Evolutionary conservation across 768 basidiomycete genomes (phyloP).

Genomic region (Termitomyces sp.): DNA sequence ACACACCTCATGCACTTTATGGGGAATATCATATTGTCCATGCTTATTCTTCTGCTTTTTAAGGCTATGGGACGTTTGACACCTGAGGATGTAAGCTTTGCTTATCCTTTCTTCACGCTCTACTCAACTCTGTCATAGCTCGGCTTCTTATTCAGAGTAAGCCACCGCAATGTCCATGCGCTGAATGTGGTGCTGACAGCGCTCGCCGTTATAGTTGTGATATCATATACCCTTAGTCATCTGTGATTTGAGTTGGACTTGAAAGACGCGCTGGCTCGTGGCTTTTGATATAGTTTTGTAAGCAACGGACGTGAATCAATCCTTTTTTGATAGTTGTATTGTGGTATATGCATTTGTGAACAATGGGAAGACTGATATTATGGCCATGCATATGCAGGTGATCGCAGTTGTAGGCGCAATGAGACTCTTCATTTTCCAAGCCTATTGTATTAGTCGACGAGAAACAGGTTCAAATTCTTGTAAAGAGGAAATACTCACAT

Average conservation of each 20-base stretch:
- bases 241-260: too few relatives aligned
- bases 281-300: not conserved
- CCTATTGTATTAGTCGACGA: too few relatives aligned
- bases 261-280: too few relatives aligned
- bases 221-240: not conserved
- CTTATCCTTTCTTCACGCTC: not conserved
- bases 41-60: slow-evolving; percentile 7
- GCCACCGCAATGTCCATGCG: slow-evolving; percentile 5
- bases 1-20: not conserved
- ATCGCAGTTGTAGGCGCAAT: too few relatives aligned
- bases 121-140: slow-evolving; percentile 30
- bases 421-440: too few relatives aligned
- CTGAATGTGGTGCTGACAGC: not conserved
- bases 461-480: too few relatives aligned
- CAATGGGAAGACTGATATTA: too few relatives aligned
- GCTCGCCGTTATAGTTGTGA: not conserved
- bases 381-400: too few relatives aligned
- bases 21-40: not conserved
- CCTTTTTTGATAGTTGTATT: too few relatives aligned
- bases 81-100: slow-evolving; percentile 62
- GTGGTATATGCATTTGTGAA: too few relatives aligned
- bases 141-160: slow-evolving; percentile 54
- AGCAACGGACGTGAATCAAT: not conserved
- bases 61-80: slow-evolving; percentile 93
- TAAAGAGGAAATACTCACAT: too few relatives aligned